Conservation (phyloP, 2,329 filamentous ascomycete genomes). For the Ilyonectria destructans region DNA sequence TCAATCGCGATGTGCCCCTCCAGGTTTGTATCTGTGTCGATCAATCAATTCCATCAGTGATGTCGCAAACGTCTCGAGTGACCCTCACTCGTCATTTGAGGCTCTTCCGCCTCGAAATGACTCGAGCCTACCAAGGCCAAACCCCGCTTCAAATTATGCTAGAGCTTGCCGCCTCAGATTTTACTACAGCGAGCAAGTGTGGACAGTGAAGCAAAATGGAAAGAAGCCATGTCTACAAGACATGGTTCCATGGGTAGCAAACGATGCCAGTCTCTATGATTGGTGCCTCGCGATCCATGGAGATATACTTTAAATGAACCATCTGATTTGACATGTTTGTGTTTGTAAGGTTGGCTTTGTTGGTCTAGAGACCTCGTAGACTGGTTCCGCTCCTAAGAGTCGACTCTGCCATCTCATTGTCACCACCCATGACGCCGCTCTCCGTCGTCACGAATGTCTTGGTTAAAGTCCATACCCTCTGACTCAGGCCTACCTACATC, state of each 20-base stretch:
- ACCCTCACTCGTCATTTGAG: neutral
- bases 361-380: slow-evolving; percentile 28
- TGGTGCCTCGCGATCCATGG: slow-evolving; percentile 55
- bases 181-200: slow-evolving; percentile 75
- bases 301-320: slow-evolving; percentile 50
- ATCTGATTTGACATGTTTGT: neutral
- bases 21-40: slow-evolving; percentile 41
- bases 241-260: slow-evolving; percentile 53
- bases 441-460: neutral
- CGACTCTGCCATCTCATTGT: neutral
- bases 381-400: neutral
- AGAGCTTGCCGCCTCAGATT: slow-evolving; percentile 75
- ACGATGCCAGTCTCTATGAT: slow-evolving; percentile 48
- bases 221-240: slow-evolving; percentile 51
- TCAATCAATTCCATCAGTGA: slow-evolving; percentile 10
- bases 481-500: slow-evolving; percentile 45
- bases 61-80: neutral
- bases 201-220: slow-evolving; percentile 79
- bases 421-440: neutral
- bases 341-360: neutral
- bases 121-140: slow-evolving; percentile 1
- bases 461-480: neutral
- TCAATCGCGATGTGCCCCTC: slow-evolving; percentile 25
- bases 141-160: slow-evolving; percentile 74
- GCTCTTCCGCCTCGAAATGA: neutral